A percentile compares a stretch with the other conserved stretches of the same genome.
These are phyloP conservation scores for Oehlia diaphana DNA, from an alignment of 192 early-diverging fungal genomes.

Conservation along the genomic window DNA sequence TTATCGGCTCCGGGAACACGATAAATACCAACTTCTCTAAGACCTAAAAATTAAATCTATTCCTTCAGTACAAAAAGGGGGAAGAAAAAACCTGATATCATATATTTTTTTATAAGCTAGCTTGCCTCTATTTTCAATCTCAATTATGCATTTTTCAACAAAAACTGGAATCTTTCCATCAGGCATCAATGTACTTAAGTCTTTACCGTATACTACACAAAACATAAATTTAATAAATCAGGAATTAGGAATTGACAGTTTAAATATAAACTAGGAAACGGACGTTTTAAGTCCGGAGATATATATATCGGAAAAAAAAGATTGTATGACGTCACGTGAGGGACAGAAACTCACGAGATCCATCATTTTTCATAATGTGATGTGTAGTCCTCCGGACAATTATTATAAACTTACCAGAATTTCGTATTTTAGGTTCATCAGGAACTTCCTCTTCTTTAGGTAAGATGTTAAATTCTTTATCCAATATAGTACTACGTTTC, in stretches of 20 bases:
- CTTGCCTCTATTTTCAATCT: conserved; percentile 66
- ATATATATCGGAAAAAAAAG: too few species aligned
- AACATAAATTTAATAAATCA: background rate
- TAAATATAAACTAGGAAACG: too few species aligned
- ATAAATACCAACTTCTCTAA: conserved; percentile 76
- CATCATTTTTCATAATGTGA: too few species aligned
- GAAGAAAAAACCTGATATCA: background rate
- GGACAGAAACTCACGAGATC: too few species aligned
- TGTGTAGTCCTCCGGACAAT: too few species aligned
- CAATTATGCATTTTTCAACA: conserved; percentile 67
- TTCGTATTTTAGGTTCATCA: conserved; percentile 48
- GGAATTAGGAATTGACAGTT: background rate
- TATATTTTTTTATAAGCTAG: background rate
- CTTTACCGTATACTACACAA: conserved; percentile 58
- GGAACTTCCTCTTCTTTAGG: conserved; percentile 16
- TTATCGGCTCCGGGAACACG: conserved; percentile 68
- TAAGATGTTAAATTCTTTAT: conserved; percentile 30
- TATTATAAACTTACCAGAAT: conserved; percentile 33
- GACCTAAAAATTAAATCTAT: conserved; percentile 33
- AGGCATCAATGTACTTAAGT: conserved; percentile 58
- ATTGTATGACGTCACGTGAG: too few species aligned
- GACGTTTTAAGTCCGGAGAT: too few species aligned
- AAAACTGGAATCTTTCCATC: conserved; percentile 59
- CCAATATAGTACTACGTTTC: conserved; percentile 66
- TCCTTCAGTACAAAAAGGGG: background rate